phyloP scores from a whole-genome alignment of 202 grass and related monocot genomes.

The Bolboschoenoplectus hybrid region DNA sequence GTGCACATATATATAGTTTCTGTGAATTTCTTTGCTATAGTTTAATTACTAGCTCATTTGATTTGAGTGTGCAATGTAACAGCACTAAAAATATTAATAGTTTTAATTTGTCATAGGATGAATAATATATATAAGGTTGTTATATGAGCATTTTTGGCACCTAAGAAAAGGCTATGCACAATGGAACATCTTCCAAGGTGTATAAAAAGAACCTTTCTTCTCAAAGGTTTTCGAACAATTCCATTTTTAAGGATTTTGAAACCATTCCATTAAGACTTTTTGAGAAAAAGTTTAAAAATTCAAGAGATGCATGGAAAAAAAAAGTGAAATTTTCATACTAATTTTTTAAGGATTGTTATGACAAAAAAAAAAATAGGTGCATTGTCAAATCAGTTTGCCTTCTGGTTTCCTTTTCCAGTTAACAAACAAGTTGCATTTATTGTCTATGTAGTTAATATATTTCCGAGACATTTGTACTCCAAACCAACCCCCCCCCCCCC shows the following conservation, averaged over 20 bases:
- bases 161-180: neutral
- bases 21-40: too few species aligned
- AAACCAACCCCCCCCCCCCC: neutral
- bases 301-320: neutral
- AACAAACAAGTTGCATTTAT: neutral
- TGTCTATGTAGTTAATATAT: neutral
- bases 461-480: neutral
- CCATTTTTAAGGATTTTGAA: neutral
- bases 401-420: conserved; percentile 3
- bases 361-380: neutral
- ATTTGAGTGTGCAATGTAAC: neutral
- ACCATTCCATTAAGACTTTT: neutral
- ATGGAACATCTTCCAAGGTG: too few species aligned
- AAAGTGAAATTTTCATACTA: neutral
- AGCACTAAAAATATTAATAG: neutral
- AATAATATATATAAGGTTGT: too few species aligned
- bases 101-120: too few species aligned
- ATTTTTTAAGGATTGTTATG: neutral
- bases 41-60: neutral
- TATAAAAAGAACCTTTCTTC: neutral
- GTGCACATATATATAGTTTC: neutral
- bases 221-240: too few species aligned
- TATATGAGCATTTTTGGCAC: neutral
- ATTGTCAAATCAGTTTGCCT: neutral
- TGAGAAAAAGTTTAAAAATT: neutral